Evolutionary conservation across 169 alveolate genomes (phyloP).

Genomic region (Cyclospora cayetanensis): DNA sequence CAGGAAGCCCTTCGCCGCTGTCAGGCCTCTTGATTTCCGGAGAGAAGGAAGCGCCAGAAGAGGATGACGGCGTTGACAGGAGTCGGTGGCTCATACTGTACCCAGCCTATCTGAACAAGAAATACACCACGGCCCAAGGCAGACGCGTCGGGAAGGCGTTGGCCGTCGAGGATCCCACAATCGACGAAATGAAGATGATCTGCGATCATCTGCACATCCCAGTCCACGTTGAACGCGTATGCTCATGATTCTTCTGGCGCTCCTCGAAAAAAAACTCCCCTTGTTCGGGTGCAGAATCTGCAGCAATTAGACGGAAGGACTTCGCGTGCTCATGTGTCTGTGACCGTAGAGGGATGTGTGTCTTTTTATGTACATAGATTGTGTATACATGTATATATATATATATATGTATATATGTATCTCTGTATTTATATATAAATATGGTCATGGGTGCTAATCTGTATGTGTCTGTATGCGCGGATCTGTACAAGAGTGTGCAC

Average conservation of each 20-base stretch:
- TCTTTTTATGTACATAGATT: no score
- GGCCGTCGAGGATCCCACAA: constrained; percentile 51
- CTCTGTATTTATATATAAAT: not conserved
- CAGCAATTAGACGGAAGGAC: no score
- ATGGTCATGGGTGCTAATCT: not conserved
- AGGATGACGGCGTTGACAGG: constrained; percentile 14
- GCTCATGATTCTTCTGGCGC: not conserved
- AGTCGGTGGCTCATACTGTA: constrained; percentile 37
- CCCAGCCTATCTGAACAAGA: constrained; percentile 42
- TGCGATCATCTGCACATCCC: constrained; percentile 39
- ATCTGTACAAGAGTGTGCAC: not conserved
- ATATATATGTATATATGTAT: not conserved
- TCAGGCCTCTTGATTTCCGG: not conserved
- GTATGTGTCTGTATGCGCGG: not conserved
- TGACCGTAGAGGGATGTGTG: no score
- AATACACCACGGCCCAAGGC: constrained; percentile 1
- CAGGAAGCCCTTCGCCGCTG: not conserved
- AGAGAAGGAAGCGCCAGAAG: not conserved
- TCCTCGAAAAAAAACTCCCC: not conserved
- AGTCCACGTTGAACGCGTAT: constrained; percentile 2
- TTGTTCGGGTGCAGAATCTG: not conserved
- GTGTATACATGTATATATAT: not conserved
- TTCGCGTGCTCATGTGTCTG: no score
- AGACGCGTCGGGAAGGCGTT: not conserved
- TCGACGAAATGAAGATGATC: constrained; percentile 23